Base-by-base conservation (phyloP, 2,329 filamentous ascomycete genomes). In the Epichloe aotearoae region DNA sequence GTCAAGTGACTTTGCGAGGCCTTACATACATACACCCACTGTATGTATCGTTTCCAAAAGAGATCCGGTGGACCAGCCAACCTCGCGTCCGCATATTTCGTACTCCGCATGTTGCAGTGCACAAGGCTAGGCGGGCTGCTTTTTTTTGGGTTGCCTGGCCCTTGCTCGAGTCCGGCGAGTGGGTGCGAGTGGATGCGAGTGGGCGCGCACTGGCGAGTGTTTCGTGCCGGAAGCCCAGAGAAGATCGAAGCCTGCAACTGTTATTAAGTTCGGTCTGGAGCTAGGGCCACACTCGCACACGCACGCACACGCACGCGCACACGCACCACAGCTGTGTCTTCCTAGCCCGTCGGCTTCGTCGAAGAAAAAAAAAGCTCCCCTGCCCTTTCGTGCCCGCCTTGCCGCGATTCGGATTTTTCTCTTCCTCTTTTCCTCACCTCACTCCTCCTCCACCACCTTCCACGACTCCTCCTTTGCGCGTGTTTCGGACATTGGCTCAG, bases 401-500 rank as follows among this genome's bases (percentile, higher is more conserved):
- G 61, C 55, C 59, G 57, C 64, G 62, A 51, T 53, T 59, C 56
- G 58, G 56, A 61, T 60, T 59, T 11, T 30, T 30, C 30, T 30
- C 30, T 30, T 30, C 8, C 30, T 59, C 58, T 59, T 57, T 55
- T 52, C 46, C 40, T 57, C 57, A 58, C 56, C 53, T 56, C 55
- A 57, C 57, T 54, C 51, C 54, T 59, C 60, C 54, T 59, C 60
- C 55, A 65, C 60, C 62, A 64, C 63, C 61, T 64, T 64, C 65
- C 64, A 66, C 66, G 63, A 59, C 66, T 67, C 67, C 73, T 73
- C 71, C 68, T 66, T 70, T 69, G 63, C 67, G 67, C 67, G 66
- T 68, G 65, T 69, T 69, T 69, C 66, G 65, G 65, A 66, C 65
- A 60, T 68, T 67, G 65, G 63, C 65, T 67, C 61, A 67, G 63